Conservation (phyloP, 768 basidiomycete species). For the Solioccasus polychromus region DNA sequence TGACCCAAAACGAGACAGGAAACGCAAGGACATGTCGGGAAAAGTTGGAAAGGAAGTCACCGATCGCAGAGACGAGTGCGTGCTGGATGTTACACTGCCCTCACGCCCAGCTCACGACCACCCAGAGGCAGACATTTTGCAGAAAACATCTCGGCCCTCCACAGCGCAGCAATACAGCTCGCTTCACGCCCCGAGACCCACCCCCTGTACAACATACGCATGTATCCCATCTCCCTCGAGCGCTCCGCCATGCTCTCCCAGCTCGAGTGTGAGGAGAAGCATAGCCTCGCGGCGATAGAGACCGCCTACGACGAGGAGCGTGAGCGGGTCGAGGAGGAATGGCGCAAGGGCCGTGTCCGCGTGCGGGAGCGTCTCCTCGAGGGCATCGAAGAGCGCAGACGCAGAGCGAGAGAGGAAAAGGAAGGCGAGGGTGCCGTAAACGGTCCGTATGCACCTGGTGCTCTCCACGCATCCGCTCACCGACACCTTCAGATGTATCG, state of each 20-base stretch:
- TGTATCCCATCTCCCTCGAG: slow-evolving; percentile 72
- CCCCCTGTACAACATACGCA: slow-evolving; percentile 63
- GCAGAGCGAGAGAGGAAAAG: slow-evolving; percentile 81
- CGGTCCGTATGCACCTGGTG: slow-evolving; percentile 38
- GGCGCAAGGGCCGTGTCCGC: slow-evolving; percentile 68
- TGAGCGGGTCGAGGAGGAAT: slow-evolving; percentile 79
- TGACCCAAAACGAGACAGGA: slow-evolving; percentile 59
- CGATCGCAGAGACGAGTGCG: slow-evolving; percentile 76
- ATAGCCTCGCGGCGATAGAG: slow-evolving; percentile 63
- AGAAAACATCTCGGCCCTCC: slow-evolving; percentile 62
- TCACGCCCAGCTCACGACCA: slow-evolving; percentile 12
- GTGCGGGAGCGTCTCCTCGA: slow-evolving; percentile 77
- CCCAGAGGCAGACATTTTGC: slow-evolving; percentile 56
- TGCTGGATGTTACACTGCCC: slow-evolving; percentile 13
- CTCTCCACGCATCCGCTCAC: slow-evolving; percentile 4
- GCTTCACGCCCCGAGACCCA: slow-evolving; percentile 66
- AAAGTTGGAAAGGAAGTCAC: slow-evolving; percentile 70
- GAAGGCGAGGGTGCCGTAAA: slow-evolving; percentile 81
- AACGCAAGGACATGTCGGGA: slow-evolving; percentile 65
- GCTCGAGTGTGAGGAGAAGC: slow-evolving; percentile 63
- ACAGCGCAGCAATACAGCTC: slow-evolving; percentile 57
- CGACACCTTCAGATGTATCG: slow-evolving; percentile 53
- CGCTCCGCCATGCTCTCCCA: slow-evolving; percentile 73
- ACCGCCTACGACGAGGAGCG: slow-evolving; percentile 77
- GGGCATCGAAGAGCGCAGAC: slow-evolving; percentile 78